Base-by-base conservation (phyloP, 116 monocot species). In the Trichopus zeylanicus region DNA sequence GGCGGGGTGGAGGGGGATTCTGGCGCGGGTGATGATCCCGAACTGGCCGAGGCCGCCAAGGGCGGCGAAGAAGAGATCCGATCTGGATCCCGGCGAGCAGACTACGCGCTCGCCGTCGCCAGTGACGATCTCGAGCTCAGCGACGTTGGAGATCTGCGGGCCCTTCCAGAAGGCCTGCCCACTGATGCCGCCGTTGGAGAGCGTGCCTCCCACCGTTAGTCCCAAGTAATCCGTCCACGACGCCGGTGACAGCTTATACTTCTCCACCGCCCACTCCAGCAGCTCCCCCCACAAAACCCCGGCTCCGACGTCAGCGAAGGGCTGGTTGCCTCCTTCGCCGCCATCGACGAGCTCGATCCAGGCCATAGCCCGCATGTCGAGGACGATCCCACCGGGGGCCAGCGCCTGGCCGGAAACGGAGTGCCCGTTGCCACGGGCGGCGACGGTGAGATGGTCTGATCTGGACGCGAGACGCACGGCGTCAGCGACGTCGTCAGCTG, bases 41-140 rank as follows among this genome's bases (percentile, higher is more conserved):
- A 94, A 94, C 71, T 94, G 94, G 11, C 94, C 94, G 53, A 94
- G 81, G 4, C 94, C 94, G 33, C 94, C 94, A 26, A 94, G 74
- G 7, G 64, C 78, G 6, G 81, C 81, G 67, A 63, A 76, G 70
- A 94, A 94, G 51, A 94, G 83, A 24, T 94, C 89, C 29, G 42
- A 42, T 8, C 29, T 0, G 42, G 51, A 3, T n/a, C n/a, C 13
- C 15, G 61, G 58, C 7, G 81, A 76, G 70, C 94, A 94, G 21
- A 74, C 66, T 24, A 37, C 68, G 10, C 68, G 62, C 38, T 75
- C 71, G 16, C 81, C 86, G 48, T 75, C 76, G 57, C 78, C 86
- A 3, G 78, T 84, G 26, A 95, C 78, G 25, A 95, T 71, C 34
- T 95, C 95, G 22, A 95, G 37, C 68, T 83, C 80, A 16, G 63